Evolutionary conservation across 768 basidiomycete species (phyloP).

Genomic region (Leccinum broughii): DNA sequence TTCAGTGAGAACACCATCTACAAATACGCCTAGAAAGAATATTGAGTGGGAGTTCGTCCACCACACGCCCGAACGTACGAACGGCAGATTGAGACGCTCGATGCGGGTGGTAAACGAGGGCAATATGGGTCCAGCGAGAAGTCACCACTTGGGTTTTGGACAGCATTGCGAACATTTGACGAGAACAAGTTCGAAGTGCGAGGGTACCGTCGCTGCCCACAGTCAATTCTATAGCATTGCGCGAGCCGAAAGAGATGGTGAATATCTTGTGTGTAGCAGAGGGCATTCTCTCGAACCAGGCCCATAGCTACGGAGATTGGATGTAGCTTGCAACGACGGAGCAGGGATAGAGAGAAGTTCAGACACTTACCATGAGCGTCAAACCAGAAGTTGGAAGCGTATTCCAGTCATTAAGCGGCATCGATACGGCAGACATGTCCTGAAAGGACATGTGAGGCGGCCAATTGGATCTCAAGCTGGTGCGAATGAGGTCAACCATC

Average conservation of each 20-base stretch:
- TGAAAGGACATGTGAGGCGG: conserved; percentile 75
- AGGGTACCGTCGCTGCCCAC: conserved; percentile 59
- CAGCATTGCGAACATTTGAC: conserved; percentile 43
- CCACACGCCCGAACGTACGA: conserved; percentile 43
- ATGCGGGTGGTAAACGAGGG: conserved; percentile 65
- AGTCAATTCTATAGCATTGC: conserved; percentile 42
- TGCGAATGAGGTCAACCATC: conserved; percentile 67
- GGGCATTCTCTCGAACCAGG: conserved; percentile 47
- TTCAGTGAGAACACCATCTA: conserved; percentile 71
- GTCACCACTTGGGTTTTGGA: conserved; percentile 48
- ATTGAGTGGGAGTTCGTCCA: background rate
- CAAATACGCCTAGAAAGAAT: conserved; percentile 56
- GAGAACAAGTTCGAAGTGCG: conserved; percentile 44
- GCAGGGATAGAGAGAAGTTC: background rate
- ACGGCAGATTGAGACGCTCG: conserved; percentile 55
- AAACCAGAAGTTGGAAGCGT: conserved; percentile 63
- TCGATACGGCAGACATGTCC: conserved; percentile 49
- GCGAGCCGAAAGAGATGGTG: conserved; percentile 34
- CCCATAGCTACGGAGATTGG: conserved; percentile 41
- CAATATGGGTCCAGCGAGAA: conserved; percentile 71
- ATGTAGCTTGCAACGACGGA: background rate
- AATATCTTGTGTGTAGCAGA: conserved; percentile 37
- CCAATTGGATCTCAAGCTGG: conserved; percentile 75
- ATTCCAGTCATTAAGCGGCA: conserved; percentile 47
- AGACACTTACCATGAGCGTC: conserved; percentile 61